Evolutionary conservation across 805 yeast genomes (phyloP), one percentile per base, ranked within the genome.

Genomic region (Sungouiozyma intestinalis): DNA sequence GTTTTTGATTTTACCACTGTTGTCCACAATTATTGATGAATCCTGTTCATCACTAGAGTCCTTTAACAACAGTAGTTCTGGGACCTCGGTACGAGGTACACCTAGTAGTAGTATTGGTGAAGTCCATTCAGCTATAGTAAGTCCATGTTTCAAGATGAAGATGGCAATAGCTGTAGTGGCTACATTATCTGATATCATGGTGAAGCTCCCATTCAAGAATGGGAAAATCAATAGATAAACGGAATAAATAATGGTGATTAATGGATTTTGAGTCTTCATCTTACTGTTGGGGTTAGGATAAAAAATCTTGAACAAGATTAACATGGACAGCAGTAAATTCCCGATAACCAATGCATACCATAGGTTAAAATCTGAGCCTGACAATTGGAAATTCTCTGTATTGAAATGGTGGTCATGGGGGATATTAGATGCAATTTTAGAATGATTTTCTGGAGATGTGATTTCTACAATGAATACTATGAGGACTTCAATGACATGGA

Each of bases 401-500:
- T 37, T 15, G 11, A 54, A 40, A 36, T 55, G 57, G 45, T 61
- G 65, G 0, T 64, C 55, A 40, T 61, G 65, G 11, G 64, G 64
- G 6, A 61, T 58, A 16, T 54, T 50, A 11, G 56, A 43, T 2
- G 48, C 54, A 39, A 61, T 56, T 34, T 62, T 63, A 11, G 58
- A 61, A 45, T 63, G 66, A 39, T 53, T 46, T 7, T 34, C 39
- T 18, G 49, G 42, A 38, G 44, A 37, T 39, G 52, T 39, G 42
- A 51, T 33, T 52, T 60, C 64, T 18, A 65, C 64, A 36, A 66
- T 53, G 6, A 63, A 38, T 2, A 64, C 64, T 24, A 81, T 74
- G 20, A 77, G 52, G 48, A 85, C 95, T 60, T 90, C 97, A 15
- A 85, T 52, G n/a, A 84, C 70, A 61, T 90, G 98, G 38, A 94